Percentiles rank a stretch among this genome's conserved stretches.
Conservation (phyloP, 306 rosid species). For the Geum urbanum region DNA sequence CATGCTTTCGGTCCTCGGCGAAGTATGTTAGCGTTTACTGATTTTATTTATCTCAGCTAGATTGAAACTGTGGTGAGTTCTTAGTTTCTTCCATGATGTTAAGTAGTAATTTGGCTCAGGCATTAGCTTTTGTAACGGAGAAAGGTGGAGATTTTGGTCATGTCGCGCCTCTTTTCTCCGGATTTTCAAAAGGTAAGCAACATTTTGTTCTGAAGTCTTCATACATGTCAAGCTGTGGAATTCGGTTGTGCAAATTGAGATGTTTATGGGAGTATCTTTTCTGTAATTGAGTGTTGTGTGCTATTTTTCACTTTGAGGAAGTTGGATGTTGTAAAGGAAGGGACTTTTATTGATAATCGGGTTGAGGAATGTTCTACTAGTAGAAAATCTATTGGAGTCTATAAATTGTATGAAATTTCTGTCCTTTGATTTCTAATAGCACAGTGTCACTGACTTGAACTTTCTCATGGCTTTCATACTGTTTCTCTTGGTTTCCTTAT, state of each 20-base stretch:
- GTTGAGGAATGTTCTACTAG: neutral
- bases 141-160: slow-evolving; percentile 38
- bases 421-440: neutral
- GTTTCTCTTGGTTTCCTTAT: neutral
- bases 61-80: neutral
- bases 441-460: neutral
- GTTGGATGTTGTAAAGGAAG: neutral
- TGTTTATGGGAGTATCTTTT: neutral
- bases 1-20: slow-evolving; percentile 77
- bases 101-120: slow-evolving; percentile 51
- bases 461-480: neutral
- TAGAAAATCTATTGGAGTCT: neutral
- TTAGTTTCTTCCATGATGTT: slow-evolving; percentile 32
- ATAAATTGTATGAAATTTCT: neutral
- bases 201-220: too few relatives aligned
- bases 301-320: neutral
- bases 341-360: neutral
- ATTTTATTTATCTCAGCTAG: neutral
- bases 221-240: neutral
- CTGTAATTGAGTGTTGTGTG: neutral
- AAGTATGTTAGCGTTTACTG: slow-evolving; percentile 33
- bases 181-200: slow-evolving; percentile 64
- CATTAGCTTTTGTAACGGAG: slow-evolving; percentile 46
- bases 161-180: slow-evolving; percentile 52
- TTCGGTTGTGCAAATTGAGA: neutral